Evolutionary conservation across 2,329 filamentous ascomycete genomes (phyloP).

Genomic region (Alternaria hordeiaustralica): DNA sequence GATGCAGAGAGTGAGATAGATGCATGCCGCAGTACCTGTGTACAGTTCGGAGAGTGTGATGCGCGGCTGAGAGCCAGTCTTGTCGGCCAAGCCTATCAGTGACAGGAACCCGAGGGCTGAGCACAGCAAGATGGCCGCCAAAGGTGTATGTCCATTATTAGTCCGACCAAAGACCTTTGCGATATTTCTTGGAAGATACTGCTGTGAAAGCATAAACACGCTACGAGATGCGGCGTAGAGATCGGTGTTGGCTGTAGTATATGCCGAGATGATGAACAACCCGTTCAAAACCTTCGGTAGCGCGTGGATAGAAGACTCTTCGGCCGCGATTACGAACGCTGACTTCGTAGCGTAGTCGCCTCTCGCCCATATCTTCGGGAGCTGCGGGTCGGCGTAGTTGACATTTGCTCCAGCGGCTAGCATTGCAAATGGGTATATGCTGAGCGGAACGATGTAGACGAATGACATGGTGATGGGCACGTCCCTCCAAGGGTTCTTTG

Average conservation of each 20-base stretch:
- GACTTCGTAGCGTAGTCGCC: constrained; percentile 15
- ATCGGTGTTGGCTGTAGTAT: constrained; percentile 41
- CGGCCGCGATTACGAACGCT: constrained; percentile 37
- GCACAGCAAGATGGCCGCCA: constrained; percentile 37
- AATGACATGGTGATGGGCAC: constrained; percentile 40
- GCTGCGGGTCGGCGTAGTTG: constrained; percentile 34
- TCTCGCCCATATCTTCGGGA: constrained; percentile 28
- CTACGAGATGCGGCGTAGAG: constrained; percentile 40
- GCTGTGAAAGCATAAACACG: constrained; percentile 37
- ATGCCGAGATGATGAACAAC: constrained; percentile 41
- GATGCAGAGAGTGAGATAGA: constrained; percentile 38
- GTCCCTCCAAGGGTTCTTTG: constrained; percentile 36
- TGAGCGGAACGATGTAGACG: constrained; percentile 39
- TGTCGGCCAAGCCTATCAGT: constrained; percentile 30
- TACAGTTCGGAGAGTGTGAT: constrained; percentile 36
- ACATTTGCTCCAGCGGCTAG: constrained; percentile 39
- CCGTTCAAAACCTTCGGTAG: constrained; percentile 33
- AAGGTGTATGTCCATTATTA: constrained; percentile 40
- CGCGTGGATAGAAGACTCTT: constrained; percentile 27
- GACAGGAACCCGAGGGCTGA: constrained; percentile 36
- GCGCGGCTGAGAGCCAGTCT: constrained; percentile 33
- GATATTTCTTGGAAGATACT: constrained; percentile 24
- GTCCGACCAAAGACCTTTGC: constrained; percentile 34
- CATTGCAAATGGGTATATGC: constrained; percentile 33
- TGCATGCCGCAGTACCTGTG: constrained; percentile 32